These are phyloP conservation scores for Colletotrichum chrysophilum DNA, from an alignment of 2,329 filamentous ascomycete genomes.

Conservation along the genomic window DNA sequence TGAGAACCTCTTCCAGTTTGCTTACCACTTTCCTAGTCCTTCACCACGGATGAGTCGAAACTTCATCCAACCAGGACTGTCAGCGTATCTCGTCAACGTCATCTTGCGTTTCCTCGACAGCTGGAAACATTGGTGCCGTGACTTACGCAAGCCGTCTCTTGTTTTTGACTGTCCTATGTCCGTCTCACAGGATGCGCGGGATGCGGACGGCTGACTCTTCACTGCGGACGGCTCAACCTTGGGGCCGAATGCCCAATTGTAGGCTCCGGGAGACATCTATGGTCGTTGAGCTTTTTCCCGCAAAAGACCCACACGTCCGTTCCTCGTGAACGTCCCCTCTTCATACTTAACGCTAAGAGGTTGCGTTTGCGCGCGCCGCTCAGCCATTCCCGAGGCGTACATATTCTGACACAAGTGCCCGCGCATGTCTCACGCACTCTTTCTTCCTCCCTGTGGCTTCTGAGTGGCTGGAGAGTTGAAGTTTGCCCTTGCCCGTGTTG, in stretches of 20 bases:
- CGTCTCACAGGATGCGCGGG: background rate
- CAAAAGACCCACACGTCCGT: background rate
- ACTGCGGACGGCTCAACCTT: background rate
- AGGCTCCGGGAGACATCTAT: background rate
- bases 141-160: slow-evolving; percentile 2
- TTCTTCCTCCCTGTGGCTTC: background rate
- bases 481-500: background rate
- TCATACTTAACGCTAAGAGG: background rate
- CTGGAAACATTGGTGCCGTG: background rate
- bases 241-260: background rate
- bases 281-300: background rate
- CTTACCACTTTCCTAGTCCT: background rate
- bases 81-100: background rate
- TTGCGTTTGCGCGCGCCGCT: background rate
- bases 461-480: background rate
- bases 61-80: background rate
- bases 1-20: background rate
- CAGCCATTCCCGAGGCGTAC: slow-evolving; percentile 19
- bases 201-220: background rate
- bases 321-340: background rate
- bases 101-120: background rate
- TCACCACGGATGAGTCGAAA: background rate
- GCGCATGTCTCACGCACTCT: slow-evolving; percentile 7
- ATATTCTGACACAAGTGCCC: slow-evolving; percentile 14
- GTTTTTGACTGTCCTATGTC: background rate